Evolutionary conservation across 495 filamentous ascomycete genomes (phyloP).

Genomic region (Penicillium egyptiacum): DNA sequence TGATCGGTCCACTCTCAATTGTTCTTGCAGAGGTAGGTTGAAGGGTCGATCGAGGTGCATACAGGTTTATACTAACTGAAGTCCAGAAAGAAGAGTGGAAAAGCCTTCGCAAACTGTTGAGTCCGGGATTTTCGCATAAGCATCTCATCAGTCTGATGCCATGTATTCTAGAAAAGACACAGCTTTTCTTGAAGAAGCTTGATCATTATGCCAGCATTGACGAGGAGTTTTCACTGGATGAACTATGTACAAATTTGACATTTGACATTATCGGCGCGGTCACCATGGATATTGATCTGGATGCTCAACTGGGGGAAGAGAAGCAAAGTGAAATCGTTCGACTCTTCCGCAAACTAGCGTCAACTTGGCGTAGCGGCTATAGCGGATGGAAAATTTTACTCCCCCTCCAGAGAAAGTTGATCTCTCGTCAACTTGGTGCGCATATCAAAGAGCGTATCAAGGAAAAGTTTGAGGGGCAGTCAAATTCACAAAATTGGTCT

Average conservation of each 20-base stretch:
- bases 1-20: not conserved
- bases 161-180: conserved; percentile 35
- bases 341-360: conserved; percentile 8
- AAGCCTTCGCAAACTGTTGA: conserved; percentile 37
- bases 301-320: conserved; percentile 9
- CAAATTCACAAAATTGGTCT: not conserved
- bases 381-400: not conserved
- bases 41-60: not conserved
- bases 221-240: conserved; percentile 23
- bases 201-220: conserved; percentile 22
- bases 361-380: conserved; percentile 21
- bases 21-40: conserved; percentile 1
- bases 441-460: not conserved
- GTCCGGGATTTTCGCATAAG: conserved; percentile 38
- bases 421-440: not conserved
- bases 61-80: not conserved
- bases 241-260: conserved; percentile 18
- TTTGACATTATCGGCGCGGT: conserved; percentile 32
- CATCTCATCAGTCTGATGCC: conserved; percentile 40
- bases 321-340: conserved; percentile 2
- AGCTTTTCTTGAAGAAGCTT: conserved; percentile 31
- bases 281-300: conserved; percentile 12
- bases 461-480: conserved; percentile 1
- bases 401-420: not conserved
- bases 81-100: conserved; percentile 36